Base-by-base conservation (phyloP, 768 basidiomycete genomes). In the Heimioporus sp. region DNA sequence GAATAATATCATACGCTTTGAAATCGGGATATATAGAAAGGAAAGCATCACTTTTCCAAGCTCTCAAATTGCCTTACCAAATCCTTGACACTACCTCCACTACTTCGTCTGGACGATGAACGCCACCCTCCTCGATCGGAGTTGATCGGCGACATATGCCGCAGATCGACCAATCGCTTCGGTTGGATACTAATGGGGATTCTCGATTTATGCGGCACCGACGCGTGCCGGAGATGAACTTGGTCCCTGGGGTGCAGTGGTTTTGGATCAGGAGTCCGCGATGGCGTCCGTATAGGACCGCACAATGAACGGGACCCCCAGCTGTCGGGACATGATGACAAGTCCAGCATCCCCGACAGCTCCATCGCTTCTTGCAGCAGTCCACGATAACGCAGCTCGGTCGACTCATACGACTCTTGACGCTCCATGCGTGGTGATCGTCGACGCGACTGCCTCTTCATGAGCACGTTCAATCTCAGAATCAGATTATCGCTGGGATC, bases 41-140 rank as follows among this genome's bases (percentile, higher is more conserved):
- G 20, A 51, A 37, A 24, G 10, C 24, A 9, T 64, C 55, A 58
- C 10, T 24, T 15, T 8, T 64, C 63, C 57, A 59, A 55, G 5
- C 43, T 66, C 67, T 90, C 87, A 59, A 83, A 91, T 30, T 73
- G 77, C 64, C 69, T 75, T 46, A 90, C 80, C 48, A 91, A 65
- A 46, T 90, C 87, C 67, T 79, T 87, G 51, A 91, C 89, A 59
- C 86, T 89, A 46, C 78, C 76, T 13, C 79, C 80, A 59, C 88
- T 87, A 52, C 80, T 82, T 60, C 83, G 73, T 51, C 87, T 71
- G n/a, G 44, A 20, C 10, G 46, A 11, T 28, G 72, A 72, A 42
- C 72, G 65, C 20, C 65, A 56, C 2, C 59, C 55, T 16, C 61
- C 61, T 3, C 68, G 65, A 15, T 74, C 69, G 8, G 74, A 65